Base-by-base conservation (phyloP, 306 rosid species). In the Quillaja saponaria region DNA sequence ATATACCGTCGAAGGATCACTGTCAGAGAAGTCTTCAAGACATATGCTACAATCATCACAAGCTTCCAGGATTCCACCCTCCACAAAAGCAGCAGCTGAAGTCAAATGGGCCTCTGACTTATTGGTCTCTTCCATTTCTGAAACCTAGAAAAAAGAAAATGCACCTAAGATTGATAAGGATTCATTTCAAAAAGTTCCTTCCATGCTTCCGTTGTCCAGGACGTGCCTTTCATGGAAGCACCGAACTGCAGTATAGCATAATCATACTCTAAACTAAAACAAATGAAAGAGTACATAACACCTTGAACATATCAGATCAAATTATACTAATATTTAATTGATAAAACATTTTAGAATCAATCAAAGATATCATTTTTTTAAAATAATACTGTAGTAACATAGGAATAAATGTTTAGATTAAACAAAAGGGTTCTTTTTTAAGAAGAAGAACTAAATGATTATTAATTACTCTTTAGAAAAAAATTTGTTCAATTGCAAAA, bases 31-130 rank as follows among this genome's bases (percentile, higher is more conserved):
- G 38, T 59, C 85, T 56, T 92, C 98, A 42, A 92, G 95, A 61
- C 98, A 92, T 69, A 92, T 92, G 69, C 98, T 92, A 76, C 98
- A 92, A 67, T 88, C 96, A 63, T 86, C 98, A 64, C 95, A 92
- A 20, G 96, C 95, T 6, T 92, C 96, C 81, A 86, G 98, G 50
- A 92, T 82, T 73, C 98, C 98, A 41, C 98, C 98, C 76, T 92
- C 96, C 16, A 92, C 98, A 71, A 92, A 92, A 63, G 98, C 98
- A 4, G 78, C 98, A 13, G 96, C 87, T 13, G 98, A 92, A 21
- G 95, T 84, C 87, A 92, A 84, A 81, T 88, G 96, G 18, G 67
- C 87, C 54, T 86, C 95, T 28, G 88, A 76, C 60, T 60, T 74
- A 7, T 66, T 55, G 50, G 64, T 67, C 73, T 79, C 94, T 61